Base-by-base conservation (phyloP, 306 rosid species). In the Castanea crenata region DNA sequence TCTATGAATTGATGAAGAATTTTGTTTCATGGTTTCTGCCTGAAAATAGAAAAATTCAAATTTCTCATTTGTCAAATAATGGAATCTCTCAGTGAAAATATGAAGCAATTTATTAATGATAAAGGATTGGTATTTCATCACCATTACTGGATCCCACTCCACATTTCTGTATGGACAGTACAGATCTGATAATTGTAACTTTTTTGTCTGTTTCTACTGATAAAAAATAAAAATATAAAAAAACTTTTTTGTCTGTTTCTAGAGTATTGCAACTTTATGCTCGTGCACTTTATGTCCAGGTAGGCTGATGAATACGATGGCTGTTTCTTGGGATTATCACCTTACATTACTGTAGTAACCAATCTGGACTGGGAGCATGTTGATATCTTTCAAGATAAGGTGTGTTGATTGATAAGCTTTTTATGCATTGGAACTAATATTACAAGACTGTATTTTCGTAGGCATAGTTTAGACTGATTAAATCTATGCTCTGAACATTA, bases 241-340 rank as follows among this genome's bases (percentile, higher is more conserved):
- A 23, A 14, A 12, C 16, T 15, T 20, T 59, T 59, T 8, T 59
- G 31, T 15, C n/a, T 29, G 9, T 63, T 29, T 29, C 19, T 63
- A 19, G 20, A 63, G 20, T 70, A 68, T 74, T 57, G 61, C 20
- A 6, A 51, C 54, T 46, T 56, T 56, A 65, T 55, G 31, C 34
- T 15, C 56, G 23, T 1, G 69, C 44, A 41, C 62, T 61, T 76
- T 34, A 21, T 67, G 75, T 70, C 31, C 76, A 52, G 27, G 19
- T 51, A 75, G 87, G 87, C 87, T 72, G 87, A 79, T 56, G 84
- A 84, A 84, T 84, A 79, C 1, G 87, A 79, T 79, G 41, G 54
- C 44, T 76, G 83, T 56, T 80, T 83, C 76, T 65, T 83, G 44
- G 64, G 68, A 52, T 19, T 76, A 74, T 74, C 80, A 20, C 84